Evolutionary conservation across 768 basidiomycete genomes (phyloP), one percentile per base, ranked within the genome.

Genomic region (Gyrodon lividus): DNA sequence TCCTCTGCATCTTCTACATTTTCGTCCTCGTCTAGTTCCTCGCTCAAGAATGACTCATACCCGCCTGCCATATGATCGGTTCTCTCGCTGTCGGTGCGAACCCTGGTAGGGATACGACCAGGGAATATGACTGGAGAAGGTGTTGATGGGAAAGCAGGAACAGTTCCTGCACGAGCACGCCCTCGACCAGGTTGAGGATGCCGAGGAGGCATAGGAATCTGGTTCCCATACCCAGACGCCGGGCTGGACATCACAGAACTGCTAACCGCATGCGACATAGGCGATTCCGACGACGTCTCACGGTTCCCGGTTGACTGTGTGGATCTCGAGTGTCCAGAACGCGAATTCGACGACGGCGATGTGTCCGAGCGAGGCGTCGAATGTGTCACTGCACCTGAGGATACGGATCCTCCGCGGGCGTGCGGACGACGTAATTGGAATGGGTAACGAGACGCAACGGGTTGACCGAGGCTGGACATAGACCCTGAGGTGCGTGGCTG

Each of bases 401-500:
- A 79, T 26, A 66, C 52, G 17, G 57, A 75, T 13, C 69, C 72
- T 0, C 82, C 78, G 7, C 79, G 77, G 1, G 64, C 57, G 31
- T 66, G 65, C 1, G 66, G 64, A 2, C 76, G 76, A 17, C 84
- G 82, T 67, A 81, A 79, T 47, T 80, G 75, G 76, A 88, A 87
- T 9, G 86, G 87, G 61, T 85, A 87, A 0, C 84, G 78, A 20
- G 87, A 83, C 30, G 72, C 67, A 46, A 92, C 76, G 1, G 89
- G 90, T 20, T 87, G 84, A 3, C 91, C 91, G 5, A 93, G 78
- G 54, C 86, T 89, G 3, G 90, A 92, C 84, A 93, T 83, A 7
- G 91, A 92, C 17, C 83, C 87, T 0, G 89, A 89, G 5, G 81
- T 86, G 16, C 84, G 77, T 37, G 81, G 82, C 4, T 83, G 79